These are phyloP conservation scores for Friedmanniomyces simplex DNA, from an alignment of 495 filamentous ascomycete genomes.

Conservation along the genomic window DNA sequence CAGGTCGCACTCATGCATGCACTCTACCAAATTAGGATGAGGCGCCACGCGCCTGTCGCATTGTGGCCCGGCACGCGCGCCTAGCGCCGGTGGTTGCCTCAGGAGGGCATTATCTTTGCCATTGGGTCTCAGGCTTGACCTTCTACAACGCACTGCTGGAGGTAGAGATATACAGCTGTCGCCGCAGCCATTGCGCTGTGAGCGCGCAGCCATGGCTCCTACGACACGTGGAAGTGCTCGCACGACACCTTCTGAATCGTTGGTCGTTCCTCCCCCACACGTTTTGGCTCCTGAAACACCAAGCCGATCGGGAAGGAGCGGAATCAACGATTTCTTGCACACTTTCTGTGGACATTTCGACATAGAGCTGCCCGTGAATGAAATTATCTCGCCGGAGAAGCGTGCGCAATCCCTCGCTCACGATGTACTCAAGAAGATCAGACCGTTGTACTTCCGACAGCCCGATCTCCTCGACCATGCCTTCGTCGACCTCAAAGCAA, in stretches of 20 bases:
- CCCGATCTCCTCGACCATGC: neutral
- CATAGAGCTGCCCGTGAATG: neutral
- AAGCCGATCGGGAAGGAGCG: neutral
- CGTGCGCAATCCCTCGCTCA: neutral
- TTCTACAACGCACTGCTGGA: neutral
- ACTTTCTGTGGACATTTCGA: neutral
- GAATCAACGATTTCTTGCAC: neutral
- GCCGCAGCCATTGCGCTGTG: neutral
- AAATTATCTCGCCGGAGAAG: neutral
- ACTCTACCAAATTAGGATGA: neutral
- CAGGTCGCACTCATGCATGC: neutral
- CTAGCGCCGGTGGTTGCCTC: neutral
- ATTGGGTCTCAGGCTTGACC: neutral
- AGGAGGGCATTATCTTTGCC: neutral
- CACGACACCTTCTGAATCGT: neutral
- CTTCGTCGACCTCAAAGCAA: neutral
- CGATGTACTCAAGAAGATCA: neutral
- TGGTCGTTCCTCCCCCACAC: neutral
- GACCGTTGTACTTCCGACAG: neutral
- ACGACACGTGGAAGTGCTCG: neutral
- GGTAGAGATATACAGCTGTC: neutral
- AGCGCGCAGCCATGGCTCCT: neutral
- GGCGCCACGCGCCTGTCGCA: neutral
- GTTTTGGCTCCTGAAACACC: neutral
- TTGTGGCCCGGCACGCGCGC: neutral